Evolutionary conservation across 768 basidiomycete species (phyloP).

Genomic region (Vishniacozyma victoriae): DNA sequence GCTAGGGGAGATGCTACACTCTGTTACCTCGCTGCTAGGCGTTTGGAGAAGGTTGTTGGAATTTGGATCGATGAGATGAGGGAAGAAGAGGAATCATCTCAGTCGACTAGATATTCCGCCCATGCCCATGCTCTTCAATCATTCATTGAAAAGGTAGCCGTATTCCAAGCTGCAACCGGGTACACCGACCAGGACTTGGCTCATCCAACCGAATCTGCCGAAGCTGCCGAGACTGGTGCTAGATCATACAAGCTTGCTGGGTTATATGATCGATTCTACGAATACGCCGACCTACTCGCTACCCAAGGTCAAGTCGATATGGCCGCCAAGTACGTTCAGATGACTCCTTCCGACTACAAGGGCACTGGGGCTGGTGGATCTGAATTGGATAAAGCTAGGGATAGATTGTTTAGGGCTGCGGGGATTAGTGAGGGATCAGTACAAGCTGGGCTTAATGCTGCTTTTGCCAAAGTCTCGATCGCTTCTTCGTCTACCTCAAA

Average conservation of each 20-base stretch:
- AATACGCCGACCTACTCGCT: slow-evolving; percentile 88
- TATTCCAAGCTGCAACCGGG: slow-evolving; percentile 74
- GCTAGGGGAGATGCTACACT: slow-evolving; percentile 82
- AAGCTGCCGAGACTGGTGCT: slow-evolving; percentile 51
- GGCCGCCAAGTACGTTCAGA: slow-evolving; percentile 68
- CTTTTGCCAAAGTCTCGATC: slow-evolving; percentile 5
- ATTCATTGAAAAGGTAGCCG: slow-evolving; percentile 92
- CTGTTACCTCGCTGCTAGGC: slow-evolving; percentile 86
- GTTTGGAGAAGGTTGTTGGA: slow-evolving; percentile 75
- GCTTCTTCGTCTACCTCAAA: neutral
- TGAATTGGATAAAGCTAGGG: slow-evolving; percentile 37
- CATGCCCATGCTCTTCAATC: slow-evolving; percentile 75
- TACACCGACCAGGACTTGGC: slow-evolving; percentile 56
- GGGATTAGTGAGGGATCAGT: slow-evolving; percentile 1
- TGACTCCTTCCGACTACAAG: slow-evolving; percentile 73
- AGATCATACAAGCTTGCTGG: slow-evolving; percentile 74
- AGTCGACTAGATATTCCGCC: slow-evolving; percentile 47
- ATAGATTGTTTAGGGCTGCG: slow-evolving; percentile 32
- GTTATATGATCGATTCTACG: slow-evolving; percentile 88
- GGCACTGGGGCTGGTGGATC: slow-evolving; percentile 52
- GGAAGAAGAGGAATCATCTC: slow-evolving; percentile 65
- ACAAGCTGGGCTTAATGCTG: slow-evolving; percentile 1
- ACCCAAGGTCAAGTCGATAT: slow-evolving; percentile 82
- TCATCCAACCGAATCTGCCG: slow-evolving; percentile 46
- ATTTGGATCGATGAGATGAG: slow-evolving; percentile 87